These are phyloP conservation scores for Hypoxylon sp. DNA, from an alignment of 2,329 filamentous ascomycete species.

Conservation along the genomic window DNA sequence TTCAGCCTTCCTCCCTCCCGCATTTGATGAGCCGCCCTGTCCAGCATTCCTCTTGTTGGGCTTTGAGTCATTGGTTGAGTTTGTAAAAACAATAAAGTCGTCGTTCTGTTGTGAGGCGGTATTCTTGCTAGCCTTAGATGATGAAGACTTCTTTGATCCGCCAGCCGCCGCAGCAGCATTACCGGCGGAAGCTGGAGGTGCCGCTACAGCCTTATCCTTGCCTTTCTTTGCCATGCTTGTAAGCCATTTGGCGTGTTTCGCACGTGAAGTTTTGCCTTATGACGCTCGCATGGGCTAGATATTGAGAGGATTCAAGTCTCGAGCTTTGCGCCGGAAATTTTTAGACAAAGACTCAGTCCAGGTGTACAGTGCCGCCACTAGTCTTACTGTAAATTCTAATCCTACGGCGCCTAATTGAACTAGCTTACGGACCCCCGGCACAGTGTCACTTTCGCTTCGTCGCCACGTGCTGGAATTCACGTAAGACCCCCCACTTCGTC, in stretches of 20 bases:
- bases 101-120: conserved; percentile 54
- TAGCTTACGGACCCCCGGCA: neutral
- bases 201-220: conserved; percentile 61
- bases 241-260: conserved; percentile 39
- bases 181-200: conserved; percentile 46
- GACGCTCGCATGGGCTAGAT: conserved; percentile 10
- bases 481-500: neutral
- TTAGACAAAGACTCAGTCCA: neutral
- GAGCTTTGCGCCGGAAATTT: conserved; percentile 27
- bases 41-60: conserved; percentile 54
- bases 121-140: conserved; percentile 51
- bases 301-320: conserved; percentile 11
- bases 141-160: conserved; percentile 48
- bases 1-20: conserved; percentile 40
- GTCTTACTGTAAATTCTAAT: neutral
- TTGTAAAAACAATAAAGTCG: conserved; percentile 68
- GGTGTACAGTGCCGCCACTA: neutral
- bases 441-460: neutral
- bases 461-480: neutral
- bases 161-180: conserved; percentile 39
- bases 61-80: conserved; percentile 66
- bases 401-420: neutral
- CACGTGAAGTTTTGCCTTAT: conserved; percentile 10
- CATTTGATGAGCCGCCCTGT: conserved; percentile 40
- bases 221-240: conserved; percentile 64